phyloP scores from a whole-genome alignment of 768 basidiomycete genomes.

The Amanita subjunquillea region DNA sequence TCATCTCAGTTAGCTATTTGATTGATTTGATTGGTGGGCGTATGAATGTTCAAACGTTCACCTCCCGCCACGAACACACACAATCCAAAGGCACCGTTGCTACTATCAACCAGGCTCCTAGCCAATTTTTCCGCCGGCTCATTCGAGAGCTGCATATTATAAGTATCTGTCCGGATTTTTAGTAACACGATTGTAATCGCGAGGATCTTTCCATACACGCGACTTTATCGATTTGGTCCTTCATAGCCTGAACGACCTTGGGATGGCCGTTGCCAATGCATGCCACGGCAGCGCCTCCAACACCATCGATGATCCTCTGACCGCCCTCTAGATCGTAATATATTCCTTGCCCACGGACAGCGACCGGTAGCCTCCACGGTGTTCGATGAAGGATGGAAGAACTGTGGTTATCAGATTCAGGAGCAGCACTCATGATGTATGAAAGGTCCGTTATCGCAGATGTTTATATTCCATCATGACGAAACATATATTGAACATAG shows the following conservation, averaged over 20 bases:
- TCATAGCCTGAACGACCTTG: conserved; percentile 60
- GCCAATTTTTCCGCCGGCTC: conserved; percentile 77
- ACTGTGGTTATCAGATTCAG: not conserved
- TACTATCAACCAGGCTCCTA: conserved; percentile 46
- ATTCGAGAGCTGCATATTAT: conserved; percentile 78
- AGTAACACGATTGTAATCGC: not conserved
- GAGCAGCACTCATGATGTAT: not conserved
- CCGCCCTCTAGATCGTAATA: conserved; percentile 70
- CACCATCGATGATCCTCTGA: conserved; percentile 58
- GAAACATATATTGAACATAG: not conserved
- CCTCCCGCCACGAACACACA: conserved; percentile 73
- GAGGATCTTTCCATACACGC: conserved; percentile 44
- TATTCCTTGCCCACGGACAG: conserved; percentile 52
- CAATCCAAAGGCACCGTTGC: conserved; percentile 65
- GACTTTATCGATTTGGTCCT: conserved; percentile 70
- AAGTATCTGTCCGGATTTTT: conserved; percentile 51
- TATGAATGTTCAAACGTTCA: conserved; percentile 22
- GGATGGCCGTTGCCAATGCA: conserved; percentile 72
- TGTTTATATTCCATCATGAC: not conserved
- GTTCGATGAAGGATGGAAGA: conserved; percentile 53
- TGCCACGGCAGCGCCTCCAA: conserved; percentile 80
- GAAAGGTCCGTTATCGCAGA: no score
- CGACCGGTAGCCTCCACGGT: conserved; percentile 66
- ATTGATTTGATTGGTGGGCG: no score
- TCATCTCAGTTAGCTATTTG: not conserved